phyloP scores from a whole-genome alignment of 2,329 filamentous ascomycete species.

The Ceratocystis alfenasii region DNA sequence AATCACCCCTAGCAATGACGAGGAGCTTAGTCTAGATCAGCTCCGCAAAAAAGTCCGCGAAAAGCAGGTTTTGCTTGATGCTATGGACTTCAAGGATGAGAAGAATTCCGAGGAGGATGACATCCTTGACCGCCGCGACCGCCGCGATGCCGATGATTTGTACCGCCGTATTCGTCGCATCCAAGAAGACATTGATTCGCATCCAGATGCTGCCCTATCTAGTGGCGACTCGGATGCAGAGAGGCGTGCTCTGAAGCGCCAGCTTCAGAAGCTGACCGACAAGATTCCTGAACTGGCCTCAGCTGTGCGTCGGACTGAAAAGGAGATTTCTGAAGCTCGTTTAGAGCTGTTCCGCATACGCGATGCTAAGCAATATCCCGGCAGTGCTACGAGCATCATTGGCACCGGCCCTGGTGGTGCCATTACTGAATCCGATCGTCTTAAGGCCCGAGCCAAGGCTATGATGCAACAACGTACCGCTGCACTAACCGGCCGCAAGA shows the following conservation, averaged over 20 bases:
- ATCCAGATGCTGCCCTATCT: slow-evolving; percentile 61
- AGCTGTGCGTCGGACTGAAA: slow-evolving; percentile 79
- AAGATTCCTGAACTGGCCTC: slow-evolving; percentile 86
- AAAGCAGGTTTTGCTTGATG: slow-evolving; percentile 86
- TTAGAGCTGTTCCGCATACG: slow-evolving; percentile 86
- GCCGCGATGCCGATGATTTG: slow-evolving; percentile 83
- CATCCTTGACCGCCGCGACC: slow-evolving; percentile 75
- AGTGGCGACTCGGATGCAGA: slow-evolving; percentile 79
- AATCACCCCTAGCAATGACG: slow-evolving; percentile 45
- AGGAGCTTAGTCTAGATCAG: slow-evolving; percentile 78
- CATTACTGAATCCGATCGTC: slow-evolving; percentile 83
- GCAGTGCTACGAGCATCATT: slow-evolving; percentile 66
- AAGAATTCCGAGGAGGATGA: slow-evolving; percentile 83
- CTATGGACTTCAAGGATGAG: slow-evolving; percentile 93
- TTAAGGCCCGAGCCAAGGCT: slow-evolving; percentile 89
- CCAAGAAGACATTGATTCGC: slow-evolving; percentile 86
- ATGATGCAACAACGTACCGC: slow-evolving; percentile 98
- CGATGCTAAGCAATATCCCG: slow-evolving; percentile 84
- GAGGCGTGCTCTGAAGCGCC: slow-evolving; percentile 70
- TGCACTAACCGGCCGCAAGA: slow-evolving; percentile 74
- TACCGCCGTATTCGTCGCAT: slow-evolving; percentile 83
- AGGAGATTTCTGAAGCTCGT: slow-evolving; percentile 80
- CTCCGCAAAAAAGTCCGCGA: slow-evolving; percentile 85
- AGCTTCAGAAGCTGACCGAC: slow-evolving; percentile 79
- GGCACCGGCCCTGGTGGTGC: slow-evolving; percentile 84